Evolutionary conservation across 495 filamentous ascomycete genomes (phyloP), one percentile per base, ranked within the genome.

Genomic region (Rusavskia elegans): DNA sequence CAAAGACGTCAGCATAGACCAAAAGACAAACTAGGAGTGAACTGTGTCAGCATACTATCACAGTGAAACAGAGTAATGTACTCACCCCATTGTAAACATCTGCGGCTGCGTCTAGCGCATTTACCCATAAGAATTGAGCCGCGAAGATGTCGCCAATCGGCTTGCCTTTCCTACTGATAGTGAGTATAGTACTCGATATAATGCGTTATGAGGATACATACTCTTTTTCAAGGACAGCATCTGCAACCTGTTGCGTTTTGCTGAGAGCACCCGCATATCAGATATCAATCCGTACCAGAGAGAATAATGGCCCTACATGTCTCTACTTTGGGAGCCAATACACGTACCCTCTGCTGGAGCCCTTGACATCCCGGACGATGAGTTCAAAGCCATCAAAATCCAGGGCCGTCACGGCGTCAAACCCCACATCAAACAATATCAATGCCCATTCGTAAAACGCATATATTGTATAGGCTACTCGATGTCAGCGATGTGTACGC

Each of bases 341-440:
- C 76, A 97, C 93, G 81, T 99, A 99, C 93, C 92, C 93, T 89
- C 90, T 92, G 71, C 84, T 89, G 61, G 82, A 68, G 49, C 92
- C 89, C 67, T 89, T 89, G 39, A 87, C 74, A 73, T 99, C 92
- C 66, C 77, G 83, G 52, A 99, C 73, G 60, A 89, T 78, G 55
- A 99, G 67, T 64, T 99, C 90, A 63, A 99, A 84, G 23, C 79
- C 81, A 39, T 82, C 77, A 71, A 97, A 99, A 66, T 99, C 92
- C 51, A 96, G 68, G n/a, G 86, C 86, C 10, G 92, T 97, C 51
- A 97, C 83, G 36, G 93, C 89, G 71, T 99, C 92, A 66, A 97
- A 99, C 16, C 77, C 90, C 45, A 99, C 87, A 66, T 99, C 92
- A 64, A 95, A 87, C 53, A 97, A 68, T 61, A 99, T 88, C 42